Evolutionary conservation across 805 yeast genomes (phyloP).

Genomic region (Yarrowia osloensis): DNA sequence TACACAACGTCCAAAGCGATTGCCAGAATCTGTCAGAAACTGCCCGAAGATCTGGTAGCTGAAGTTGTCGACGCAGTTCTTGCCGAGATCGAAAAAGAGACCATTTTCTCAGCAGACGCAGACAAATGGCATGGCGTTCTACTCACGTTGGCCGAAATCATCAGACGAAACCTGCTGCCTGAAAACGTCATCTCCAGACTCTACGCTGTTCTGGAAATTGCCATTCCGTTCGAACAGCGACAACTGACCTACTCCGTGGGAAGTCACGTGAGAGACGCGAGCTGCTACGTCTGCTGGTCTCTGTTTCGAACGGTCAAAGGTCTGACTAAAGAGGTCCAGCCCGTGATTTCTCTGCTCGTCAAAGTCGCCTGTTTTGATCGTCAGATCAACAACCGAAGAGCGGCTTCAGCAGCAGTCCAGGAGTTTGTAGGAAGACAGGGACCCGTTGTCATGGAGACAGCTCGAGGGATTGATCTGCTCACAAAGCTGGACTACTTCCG

Average conservation of each 20-base stretch:
- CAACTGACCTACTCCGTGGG: conserved; percentile 58
- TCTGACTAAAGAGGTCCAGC: conserved; percentile 32
- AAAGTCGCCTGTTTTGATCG: conserved; percentile 64
- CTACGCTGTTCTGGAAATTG: conserved; percentile 45
- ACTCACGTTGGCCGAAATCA: conserved; percentile 57
- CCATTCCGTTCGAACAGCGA: conserved; percentile 61
- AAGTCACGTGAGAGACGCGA: conserved; percentile 74
- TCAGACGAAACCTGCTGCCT: conserved; percentile 38
- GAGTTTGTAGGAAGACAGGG: conserved; percentile 82
- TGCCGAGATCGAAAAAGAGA: conserved; percentile 36
- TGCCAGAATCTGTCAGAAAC: conserved; percentile 48
- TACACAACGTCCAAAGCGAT: conserved; percentile 68
- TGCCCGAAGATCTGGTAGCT: conserved; percentile 40
- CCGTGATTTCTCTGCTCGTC: conserved; percentile 47
- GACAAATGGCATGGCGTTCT: conserved; percentile 59
- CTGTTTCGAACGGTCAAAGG: conserved; percentile 49
- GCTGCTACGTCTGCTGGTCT: conserved; percentile 86
- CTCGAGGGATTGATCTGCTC: conserved; percentile 47
- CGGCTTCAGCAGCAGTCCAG: conserved; percentile 84
- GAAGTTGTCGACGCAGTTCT: conserved; percentile 43
- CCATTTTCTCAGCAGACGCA: conserved; percentile 5
- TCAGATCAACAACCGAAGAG: conserved; percentile 73
- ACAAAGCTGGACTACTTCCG: conserved; percentile 58
- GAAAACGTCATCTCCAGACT: conserved; percentile 32
- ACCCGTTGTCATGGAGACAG: conserved; percentile 41